phyloP scores from a whole-genome alignment of 257 asterid genomes.

The Fraxinus quadrangulata region DNA sequence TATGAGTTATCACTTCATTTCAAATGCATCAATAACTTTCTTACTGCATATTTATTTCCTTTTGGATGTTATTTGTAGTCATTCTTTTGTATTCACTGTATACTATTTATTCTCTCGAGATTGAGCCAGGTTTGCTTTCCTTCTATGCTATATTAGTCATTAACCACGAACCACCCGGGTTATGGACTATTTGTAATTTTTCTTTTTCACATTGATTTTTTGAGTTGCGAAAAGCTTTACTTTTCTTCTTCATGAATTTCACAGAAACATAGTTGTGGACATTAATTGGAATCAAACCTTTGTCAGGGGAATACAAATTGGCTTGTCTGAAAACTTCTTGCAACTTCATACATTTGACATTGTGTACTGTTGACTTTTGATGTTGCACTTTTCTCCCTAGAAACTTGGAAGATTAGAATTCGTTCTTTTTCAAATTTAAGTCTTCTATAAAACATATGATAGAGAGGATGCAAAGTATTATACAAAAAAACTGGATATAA shows the following conservation, averaged over 20 bases:
- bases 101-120: constrained; percentile 27
- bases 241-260: constrained; percentile 12
- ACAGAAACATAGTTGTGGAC: neutral
- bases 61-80: constrained; percentile 37
- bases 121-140: constrained; percentile 8
- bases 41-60: constrained; percentile 24
- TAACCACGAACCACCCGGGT: neutral
- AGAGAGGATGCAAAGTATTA: too few relatives aligned
- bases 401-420: too few relatives aligned
- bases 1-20: constrained; percentile 22
- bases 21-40: constrained; percentile 20
- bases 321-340: neutral
- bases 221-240: constrained; percentile 32
- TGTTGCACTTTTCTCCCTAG: too few relatives aligned
- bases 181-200: constrained; percentile 24
- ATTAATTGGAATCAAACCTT: neutral
- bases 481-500: too few relatives aligned
- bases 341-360: neutral
- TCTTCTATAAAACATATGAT: too few relatives aligned
- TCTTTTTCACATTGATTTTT: constrained; percentile 19
- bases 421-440: too few relatives aligned
- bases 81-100: constrained; percentile 45
- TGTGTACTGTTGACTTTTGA: too few relatives aligned
- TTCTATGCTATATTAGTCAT: constrained; percentile 10
- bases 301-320: neutral